phyloP scores from a whole-genome alignment of 2,329 filamentous ascomycete species.

The Aspergillus sergii region DNA sequence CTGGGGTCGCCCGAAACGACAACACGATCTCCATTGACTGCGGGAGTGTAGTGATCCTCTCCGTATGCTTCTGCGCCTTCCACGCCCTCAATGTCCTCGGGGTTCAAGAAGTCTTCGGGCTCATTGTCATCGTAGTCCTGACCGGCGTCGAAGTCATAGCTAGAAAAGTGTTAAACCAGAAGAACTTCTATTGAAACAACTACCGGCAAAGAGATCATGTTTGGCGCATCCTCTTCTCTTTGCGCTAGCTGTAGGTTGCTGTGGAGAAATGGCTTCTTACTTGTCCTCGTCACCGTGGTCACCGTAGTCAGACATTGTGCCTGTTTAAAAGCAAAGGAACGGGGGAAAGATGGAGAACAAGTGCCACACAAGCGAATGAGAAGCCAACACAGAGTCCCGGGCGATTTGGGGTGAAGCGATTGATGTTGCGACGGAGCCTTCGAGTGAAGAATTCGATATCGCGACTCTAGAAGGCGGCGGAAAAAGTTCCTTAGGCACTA shows the following conservation, averaged over 20 bases:
- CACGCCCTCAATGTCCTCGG: slow-evolving; percentile 57
- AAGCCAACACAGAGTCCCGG: slow-evolving; percentile 14
- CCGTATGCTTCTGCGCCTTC: slow-evolving; percentile 60
- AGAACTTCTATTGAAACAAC: slow-evolving; percentile 12
- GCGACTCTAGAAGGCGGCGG: slow-evolving; percentile 33
- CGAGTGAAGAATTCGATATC: slow-evolving; percentile 24
- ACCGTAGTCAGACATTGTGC: slow-evolving; percentile 72
- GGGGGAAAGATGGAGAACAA: slow-evolving; percentile 17
- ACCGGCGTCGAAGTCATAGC: slow-evolving; percentile 59
- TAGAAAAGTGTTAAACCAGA: slow-evolving; percentile 30
- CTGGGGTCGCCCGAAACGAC: slow-evolving; percentile 56
- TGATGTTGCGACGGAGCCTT: slow-evolving; percentile 18
- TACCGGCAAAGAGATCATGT: slow-evolving; percentile 1
- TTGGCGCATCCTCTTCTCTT: slow-evolving; percentile 6
- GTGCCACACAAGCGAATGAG: slow-evolving; percentile 15
- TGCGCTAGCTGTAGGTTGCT: slow-evolving; percentile 15
- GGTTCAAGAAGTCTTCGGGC: slow-evolving; percentile 59
- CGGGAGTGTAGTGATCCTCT: slow-evolving; percentile 42
- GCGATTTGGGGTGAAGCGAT: slow-evolving; percentile 16
- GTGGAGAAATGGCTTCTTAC: slow-evolving; percentile 46
- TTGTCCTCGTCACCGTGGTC: slow-evolving; percentile 64
- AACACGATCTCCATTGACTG: slow-evolving; percentile 43
- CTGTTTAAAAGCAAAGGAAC: slow-evolving; percentile 16
- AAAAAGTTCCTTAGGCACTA: slow-evolving; percentile 40
- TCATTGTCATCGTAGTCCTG: slow-evolving; percentile 69